These are phyloP conservation scores for Ephemerocybe angulata DNA, from an alignment of 768 basidiomycete genomes.

Conservation along the genomic window DNA sequence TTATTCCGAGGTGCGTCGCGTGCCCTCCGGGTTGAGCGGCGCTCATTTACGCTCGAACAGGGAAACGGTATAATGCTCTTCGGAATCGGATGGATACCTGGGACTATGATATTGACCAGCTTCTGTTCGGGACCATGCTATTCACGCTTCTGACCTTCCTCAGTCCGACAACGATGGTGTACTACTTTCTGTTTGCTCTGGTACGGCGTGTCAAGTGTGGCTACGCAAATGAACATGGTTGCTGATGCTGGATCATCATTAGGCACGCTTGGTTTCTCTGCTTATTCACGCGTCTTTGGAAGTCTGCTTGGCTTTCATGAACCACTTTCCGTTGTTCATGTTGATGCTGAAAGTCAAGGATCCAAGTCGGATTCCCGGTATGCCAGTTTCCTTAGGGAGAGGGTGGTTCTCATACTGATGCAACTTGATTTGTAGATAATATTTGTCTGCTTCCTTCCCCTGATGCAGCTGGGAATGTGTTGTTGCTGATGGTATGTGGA, in stretches of 20 bases:
- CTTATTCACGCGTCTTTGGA: conserved; percentile 60
- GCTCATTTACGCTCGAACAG: too few relatives aligned
- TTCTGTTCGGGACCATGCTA: conserved; percentile 89
- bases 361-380: conserved; percentile 78
- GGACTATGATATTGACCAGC: conserved; percentile 89
- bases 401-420: not conserved
- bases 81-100: conserved; percentile 86
- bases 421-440: not conserved
- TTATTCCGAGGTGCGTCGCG: conserved; percentile 72
- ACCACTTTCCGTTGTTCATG: conserved; percentile 90
- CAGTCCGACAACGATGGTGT: conserved; percentile 81
- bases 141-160: conserved; percentile 81
- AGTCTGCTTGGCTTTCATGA: conserved; percentile 72
- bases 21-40: too few relatives aligned
- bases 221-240: conserved; percentile 43
- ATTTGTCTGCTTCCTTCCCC: conserved; percentile 21
- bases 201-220: conserved; percentile 31
- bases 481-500: conserved; percentile 28
- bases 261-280: conserved; percentile 42
- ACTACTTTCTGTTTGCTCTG: conserved; percentile 76
- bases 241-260: not conserved
- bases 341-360: conserved; percentile 83
- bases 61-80: conserved; percentile 84
- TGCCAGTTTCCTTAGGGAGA: conserved; percentile 6
- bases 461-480: conserved; percentile 13